These are phyloP conservation scores for Tremellales sp. DNA, from an alignment of 1,284 basidiomycete species.

Conservation along the genomic window DNA sequence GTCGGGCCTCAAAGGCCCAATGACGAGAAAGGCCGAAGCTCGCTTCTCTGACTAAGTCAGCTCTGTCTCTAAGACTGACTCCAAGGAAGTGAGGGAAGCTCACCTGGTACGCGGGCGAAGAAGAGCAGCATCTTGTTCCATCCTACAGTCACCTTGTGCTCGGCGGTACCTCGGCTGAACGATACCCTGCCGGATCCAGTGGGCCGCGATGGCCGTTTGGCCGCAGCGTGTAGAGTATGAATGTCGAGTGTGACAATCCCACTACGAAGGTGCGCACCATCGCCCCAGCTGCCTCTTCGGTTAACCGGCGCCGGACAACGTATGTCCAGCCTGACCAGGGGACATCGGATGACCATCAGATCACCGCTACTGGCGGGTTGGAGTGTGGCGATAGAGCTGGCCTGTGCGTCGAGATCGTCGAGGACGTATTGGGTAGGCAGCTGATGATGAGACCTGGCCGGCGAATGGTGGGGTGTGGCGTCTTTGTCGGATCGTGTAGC, in stretches of 20 bases:
- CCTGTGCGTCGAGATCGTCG: constrained; percentile 24
- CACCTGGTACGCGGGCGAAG: constrained; percentile 39
- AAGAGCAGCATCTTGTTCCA: constrained; percentile 43
- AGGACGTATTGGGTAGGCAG: constrained; percentile 20
- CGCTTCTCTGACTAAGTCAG: constrained; percentile 21
- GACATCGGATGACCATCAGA: constrained; percentile 18
- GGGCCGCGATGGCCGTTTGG: neutral
- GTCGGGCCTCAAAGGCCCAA: constrained; percentile 40
- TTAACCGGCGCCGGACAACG: constrained; percentile 45
- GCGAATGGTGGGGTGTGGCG: neutral
- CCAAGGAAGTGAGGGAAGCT: neutral
- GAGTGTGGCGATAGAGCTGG: constrained; percentile 13
- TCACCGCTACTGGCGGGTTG: neutral
- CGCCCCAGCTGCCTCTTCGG: constrained; percentile 40
- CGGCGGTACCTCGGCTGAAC: neutral
- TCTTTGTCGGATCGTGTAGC: constrained; percentile 5
- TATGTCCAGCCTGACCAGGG: constrained; percentile 39
- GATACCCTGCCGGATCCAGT: neutral
- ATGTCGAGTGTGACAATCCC: constrained; percentile 47
- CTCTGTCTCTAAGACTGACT: neutral
- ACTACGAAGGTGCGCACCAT: constrained; percentile 40
- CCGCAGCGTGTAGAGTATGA: constrained; percentile 19
- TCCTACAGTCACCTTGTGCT: constrained; percentile 11
- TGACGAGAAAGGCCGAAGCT: constrained; percentile 35
- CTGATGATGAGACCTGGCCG: neutral